Conservation (phyloP, 78 protist genomes). For the Mastigamoeba balamuthi region DNA sequence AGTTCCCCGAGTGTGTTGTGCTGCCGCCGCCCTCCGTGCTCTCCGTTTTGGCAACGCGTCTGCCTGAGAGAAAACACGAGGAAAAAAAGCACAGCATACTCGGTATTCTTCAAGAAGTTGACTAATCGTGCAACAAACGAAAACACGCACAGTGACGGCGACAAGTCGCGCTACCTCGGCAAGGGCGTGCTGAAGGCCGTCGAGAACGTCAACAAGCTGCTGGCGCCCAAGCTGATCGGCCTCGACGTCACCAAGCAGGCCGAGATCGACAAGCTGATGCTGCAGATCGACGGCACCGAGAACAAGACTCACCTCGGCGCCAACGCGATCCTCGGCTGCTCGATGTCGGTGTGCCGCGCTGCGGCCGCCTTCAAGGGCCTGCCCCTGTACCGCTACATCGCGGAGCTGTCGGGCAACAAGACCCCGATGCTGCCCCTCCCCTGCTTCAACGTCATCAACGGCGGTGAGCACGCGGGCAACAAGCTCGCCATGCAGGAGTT, state of each 20-base stretch:
- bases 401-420: constrained; percentile 2
- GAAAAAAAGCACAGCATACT: too few species aligned
- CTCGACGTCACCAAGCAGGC: constrained; percentile 62
- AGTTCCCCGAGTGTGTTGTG: too few species aligned
- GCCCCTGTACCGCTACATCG: constrained; percentile 86
- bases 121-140: too few species aligned
- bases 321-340: constrained; percentile 96
- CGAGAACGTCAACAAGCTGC: not conserved
- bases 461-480: constrained; percentile 99
- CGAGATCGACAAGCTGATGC: constrained; percentile 81
- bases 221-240: constrained; percentile 84
- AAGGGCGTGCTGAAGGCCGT: constrained; percentile 83
- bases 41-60: not conserved
- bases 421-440: constrained; percentile 84
- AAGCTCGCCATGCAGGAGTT: constrained; percentile 92
- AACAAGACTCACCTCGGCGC: constrained; percentile 83
- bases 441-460: constrained; percentile 98
- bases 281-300: constrained; percentile 78
- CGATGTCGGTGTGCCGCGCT: constrained; percentile 95
- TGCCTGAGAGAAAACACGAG: too few species aligned
- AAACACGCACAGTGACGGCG: constrained; percentile 57
- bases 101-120: too few species aligned
- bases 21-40: too few species aligned
- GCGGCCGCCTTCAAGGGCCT: constrained; percentile 79
- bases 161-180: constrained; percentile 76